Evolutionary conservation across 176 grass and related monocot species (phyloP), one percentile per base, ranked within the genome.

Genomic region (Rhynchospora tenuis): DNA sequence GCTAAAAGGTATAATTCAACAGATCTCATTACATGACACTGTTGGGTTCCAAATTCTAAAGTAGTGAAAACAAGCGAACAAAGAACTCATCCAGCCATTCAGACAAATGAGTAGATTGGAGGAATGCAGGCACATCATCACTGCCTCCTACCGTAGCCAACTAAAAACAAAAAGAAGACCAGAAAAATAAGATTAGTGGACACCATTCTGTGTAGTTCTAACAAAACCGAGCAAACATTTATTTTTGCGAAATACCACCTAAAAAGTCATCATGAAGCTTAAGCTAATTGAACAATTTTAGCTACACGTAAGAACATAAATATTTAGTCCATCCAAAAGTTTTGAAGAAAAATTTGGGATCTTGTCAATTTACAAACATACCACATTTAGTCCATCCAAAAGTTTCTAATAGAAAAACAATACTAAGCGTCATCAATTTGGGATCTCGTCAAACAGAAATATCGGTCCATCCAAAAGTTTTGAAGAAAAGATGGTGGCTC

Each of bases 41-140:
- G 86, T 52, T 95, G 83, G 91, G 90, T 80, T 98, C 95, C 86
- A 95, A 90, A 87, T 98, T 88, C 60, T 93, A 89, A 86, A 98
- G 92, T 23, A 98, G 88, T 81, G 95, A 90, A 80, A 98, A 93
- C 77, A 98, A 86, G 45, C 91, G 89, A 85, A 73, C 86, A 89
- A 98, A 98, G 84, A 95, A 95, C 47, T 95, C 90, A 88, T 98
- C 91, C 51, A 98, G 86, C 95, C 95, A 98, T 62, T 91, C 77
- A n/a, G 91, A 93, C 63, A 95, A 83, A 86, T 65, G 83, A 69
- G 80, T 83, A 81, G 86, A 59, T 91, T 98, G 92, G 76, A 95
- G 84, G 70, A 93, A 94, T 76, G 60, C 63, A 86, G 87, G 91
- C 43, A 70, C 84, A 29, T 84, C 86, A 84, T 89, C 88, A 70